phyloP scores from a whole-genome alignment of 768 basidiomycete species.

The Omphalotus guepiniiformis region DNA sequence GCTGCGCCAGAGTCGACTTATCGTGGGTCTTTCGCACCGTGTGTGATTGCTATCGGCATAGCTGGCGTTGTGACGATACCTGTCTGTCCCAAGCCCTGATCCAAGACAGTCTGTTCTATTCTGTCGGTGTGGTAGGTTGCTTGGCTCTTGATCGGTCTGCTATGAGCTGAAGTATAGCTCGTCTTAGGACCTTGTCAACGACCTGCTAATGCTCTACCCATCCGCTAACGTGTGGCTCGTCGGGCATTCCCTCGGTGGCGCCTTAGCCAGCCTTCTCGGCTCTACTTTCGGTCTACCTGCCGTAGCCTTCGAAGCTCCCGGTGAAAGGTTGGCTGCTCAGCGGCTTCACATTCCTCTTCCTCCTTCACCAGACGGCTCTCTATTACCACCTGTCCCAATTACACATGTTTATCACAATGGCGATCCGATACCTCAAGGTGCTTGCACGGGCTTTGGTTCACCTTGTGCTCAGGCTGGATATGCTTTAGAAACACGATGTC shows the following conservation, averaged over 20 bases:
- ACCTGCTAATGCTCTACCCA: slow-evolving; percentile 81
- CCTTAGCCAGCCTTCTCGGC: slow-evolving; percentile 83
- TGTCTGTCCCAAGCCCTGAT: slow-evolving; percentile 84
- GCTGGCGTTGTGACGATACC: slow-evolving; percentile 69
- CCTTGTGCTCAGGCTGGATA: slow-evolving; percentile 82
- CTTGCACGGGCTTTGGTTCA: slow-evolving; percentile 72
- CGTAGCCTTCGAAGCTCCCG: slow-evolving; percentile 87
- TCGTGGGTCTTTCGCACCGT: slow-evolving; percentile 84
- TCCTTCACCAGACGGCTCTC: slow-evolving; percentile 20
- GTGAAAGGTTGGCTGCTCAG: slow-evolving; percentile 65
- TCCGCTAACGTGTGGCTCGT: slow-evolving; percentile 83
- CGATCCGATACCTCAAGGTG: slow-evolving; percentile 88
- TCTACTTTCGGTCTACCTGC: slow-evolving; percentile 88
- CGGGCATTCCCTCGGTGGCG: slow-evolving; percentile 89
- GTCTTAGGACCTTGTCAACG: slow-evolving; percentile 77
- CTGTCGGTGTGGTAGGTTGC: slow-evolving; percentile 72
- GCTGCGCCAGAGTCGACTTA: slow-evolving; percentile 86
- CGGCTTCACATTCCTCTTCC: slow-evolving; percentile 89
- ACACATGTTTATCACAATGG: slow-evolving; percentile 88
- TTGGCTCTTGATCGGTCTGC: not conserved
- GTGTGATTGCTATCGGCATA: slow-evolving; percentile 77
- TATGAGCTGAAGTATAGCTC: not conserved
- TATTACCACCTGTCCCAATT: not conserved
- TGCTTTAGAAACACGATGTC: slow-evolving; percentile 84
- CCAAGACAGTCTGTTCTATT: slow-evolving; percentile 90